Conservation (phyloP, 257 asterid species). For the Orobanche coerulescens region DNA sequence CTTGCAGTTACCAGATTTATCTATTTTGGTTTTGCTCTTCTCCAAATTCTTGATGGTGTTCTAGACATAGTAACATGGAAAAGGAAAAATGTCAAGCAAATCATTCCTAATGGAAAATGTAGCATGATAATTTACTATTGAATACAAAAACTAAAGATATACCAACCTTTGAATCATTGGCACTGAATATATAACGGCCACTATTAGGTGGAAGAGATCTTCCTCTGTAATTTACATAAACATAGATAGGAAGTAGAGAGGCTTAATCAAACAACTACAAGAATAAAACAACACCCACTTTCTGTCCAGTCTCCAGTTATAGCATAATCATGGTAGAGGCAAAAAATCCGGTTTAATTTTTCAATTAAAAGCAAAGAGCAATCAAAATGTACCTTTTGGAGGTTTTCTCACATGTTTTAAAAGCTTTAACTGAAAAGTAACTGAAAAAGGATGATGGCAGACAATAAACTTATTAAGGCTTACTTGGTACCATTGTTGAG, state of each 20-base stretch:
- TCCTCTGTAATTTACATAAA: slow-evolving; percentile 27
- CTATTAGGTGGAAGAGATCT: slow-evolving; percentile 25
- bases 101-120: neutral
- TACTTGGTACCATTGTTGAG: slow-evolving; percentile 31
- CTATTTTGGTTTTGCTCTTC: no score
- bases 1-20: no score
- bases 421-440: neutral
- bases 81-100: slow-evolving; percentile 7
- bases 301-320: neutral
- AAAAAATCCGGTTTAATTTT: neutral
- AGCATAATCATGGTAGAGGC: neutral
- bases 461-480: slow-evolving; percentile 7
- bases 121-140: neutral
- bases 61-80: slow-evolving; percentile 30
- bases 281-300: neutral
- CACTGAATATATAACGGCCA: slow-evolving; percentile 19
- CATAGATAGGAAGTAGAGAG: neutral
- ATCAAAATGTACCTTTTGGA: neutral
- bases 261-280: neutral
- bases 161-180: slow-evolving; percentile 39
- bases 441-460: slow-evolving; percentile 3
- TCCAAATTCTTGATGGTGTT: no score
- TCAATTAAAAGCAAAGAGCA: neutral
- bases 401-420: neutral
- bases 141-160: neutral